Conservation (phyloP, 345 rosid genomes). For the Ailanthus altissimus region DNA sequence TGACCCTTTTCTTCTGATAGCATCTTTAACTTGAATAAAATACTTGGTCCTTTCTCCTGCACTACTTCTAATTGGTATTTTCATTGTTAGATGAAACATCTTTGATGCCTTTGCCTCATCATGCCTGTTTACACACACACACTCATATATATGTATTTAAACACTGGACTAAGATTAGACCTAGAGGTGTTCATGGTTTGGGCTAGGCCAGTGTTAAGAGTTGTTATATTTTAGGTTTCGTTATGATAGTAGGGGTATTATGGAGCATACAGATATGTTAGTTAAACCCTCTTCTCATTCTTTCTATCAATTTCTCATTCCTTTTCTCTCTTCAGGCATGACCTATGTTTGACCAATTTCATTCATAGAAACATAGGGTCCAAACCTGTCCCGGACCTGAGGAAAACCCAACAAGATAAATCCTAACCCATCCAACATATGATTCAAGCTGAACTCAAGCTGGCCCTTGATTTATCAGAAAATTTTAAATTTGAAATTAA, state of each 20-base stretch:
- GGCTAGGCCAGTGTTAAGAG: background rate
- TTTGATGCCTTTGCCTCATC: background rate
- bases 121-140: background rate
- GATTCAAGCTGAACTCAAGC: background rate
- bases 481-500: background rate
- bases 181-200: background rate
- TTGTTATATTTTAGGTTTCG: background rate
- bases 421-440: background rate
- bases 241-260: background rate
- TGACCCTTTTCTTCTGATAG: background rate
- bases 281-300: background rate
- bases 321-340: background rate
- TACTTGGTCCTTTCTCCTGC: slow-evolving; percentile 8
- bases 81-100: background rate
- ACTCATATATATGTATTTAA: background rate
- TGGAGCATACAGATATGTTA: background rate
- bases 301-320: background rate
- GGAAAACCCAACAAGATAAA: background rate
- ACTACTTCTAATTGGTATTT: background rate
- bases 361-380: background rate
- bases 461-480: background rate
- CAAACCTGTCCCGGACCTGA: background rate
- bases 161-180: background rate
- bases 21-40: background rate
- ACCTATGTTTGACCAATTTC: background rate